These are phyloP conservation scores for Breynia disticha DNA, from an alignment of 441 rosid genomes.

Conservation along the genomic window DNA sequence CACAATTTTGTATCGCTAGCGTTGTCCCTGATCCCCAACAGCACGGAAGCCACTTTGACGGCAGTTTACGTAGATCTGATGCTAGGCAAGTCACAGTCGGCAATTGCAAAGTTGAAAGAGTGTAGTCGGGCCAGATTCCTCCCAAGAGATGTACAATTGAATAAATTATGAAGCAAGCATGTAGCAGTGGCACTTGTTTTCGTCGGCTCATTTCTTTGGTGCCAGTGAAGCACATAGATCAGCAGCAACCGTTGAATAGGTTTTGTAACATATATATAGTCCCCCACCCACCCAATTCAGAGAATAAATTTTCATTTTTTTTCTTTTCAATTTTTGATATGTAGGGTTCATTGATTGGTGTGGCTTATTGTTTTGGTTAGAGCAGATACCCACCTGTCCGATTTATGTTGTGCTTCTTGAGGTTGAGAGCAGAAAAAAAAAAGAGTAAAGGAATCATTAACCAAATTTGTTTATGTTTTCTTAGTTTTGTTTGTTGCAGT, in stretches of 20 bases:
- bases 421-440: slow-evolving; percentile 17
- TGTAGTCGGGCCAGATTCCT: slow-evolving; percentile 60
- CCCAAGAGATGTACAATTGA: slow-evolving; percentile 36
- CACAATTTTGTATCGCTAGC: slow-evolving; percentile 44
- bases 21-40: slow-evolving; percentile 42
- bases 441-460: slow-evolving; percentile 19
- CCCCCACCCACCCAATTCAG: slow-evolving; percentile 27
- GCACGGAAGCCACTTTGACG: slow-evolving; percentile 64
- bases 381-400: slow-evolving; percentile 37
- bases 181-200: slow-evolving; percentile 23
- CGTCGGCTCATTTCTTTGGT: slow-evolving; percentile 22
- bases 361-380: slow-evolving; percentile 46
- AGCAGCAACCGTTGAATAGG: slow-evolving; percentile 47
- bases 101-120: slow-evolving; percentile 63
- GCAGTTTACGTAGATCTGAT: slow-evolving; percentile 67
- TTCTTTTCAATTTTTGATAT: slow-evolving; percentile 18
- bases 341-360: slow-evolving; percentile 44
- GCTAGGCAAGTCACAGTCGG: slow-evolving; percentile 70
- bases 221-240: slow-evolving; percentile 50
- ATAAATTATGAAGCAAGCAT: slow-evolving; percentile 33
- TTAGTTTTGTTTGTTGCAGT: not conserved
- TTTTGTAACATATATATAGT: slow-evolving; percentile 71
- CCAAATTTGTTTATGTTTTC: slow-evolving; percentile 2
- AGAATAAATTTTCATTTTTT: slow-evolving; percentile 30
- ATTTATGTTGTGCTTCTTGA: slow-evolving; percentile 23